Evolutionary conservation across 257 asterid species (phyloP).

Genomic region (Cynanchum wilfordii): DNA sequence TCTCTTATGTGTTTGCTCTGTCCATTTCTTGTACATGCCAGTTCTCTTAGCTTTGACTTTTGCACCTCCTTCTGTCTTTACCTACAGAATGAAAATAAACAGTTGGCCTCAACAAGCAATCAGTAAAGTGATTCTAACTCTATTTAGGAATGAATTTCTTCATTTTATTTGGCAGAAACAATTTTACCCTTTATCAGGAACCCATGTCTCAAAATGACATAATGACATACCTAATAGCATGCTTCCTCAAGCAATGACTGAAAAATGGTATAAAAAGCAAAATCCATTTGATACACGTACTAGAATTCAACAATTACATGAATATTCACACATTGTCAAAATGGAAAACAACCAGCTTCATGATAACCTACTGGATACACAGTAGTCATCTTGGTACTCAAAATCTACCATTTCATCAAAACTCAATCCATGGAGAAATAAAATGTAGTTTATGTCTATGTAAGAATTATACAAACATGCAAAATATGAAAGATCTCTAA

Average conservation of each 20-base stretch:
- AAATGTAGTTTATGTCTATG: not conserved
- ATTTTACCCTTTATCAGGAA: too few relatives aligned
- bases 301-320: not conserved
- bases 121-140: slow-evolving; percentile 9
- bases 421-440: not conserved
- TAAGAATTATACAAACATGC: not conserved
- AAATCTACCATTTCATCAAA: not conserved
- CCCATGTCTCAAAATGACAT: too few relatives aligned
- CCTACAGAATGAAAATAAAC: slow-evolving; percentile 35
- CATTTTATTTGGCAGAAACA: not conserved
- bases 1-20: slow-evolving; percentile 56
- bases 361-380: slow-evolving; percentile 4
- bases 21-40: slow-evolving; percentile 87
- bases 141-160: too few relatives aligned
- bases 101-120: not conserved
- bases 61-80: slow-evolving; percentile 85
- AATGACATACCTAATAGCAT: not conserved
- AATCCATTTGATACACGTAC: not conserved
- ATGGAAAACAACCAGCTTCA: not conserved
- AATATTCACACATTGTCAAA: not conserved
- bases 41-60: slow-evolving; percentile 56
- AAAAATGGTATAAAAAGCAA: not conserved
- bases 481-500: slow-evolving; percentile 5
- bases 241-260: not conserved
- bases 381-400: too few relatives aligned